phyloP scores from a whole-genome alignment of 2,329 filamentous ascomycete species.

The Pseudogymnoascus sp. region DNA sequence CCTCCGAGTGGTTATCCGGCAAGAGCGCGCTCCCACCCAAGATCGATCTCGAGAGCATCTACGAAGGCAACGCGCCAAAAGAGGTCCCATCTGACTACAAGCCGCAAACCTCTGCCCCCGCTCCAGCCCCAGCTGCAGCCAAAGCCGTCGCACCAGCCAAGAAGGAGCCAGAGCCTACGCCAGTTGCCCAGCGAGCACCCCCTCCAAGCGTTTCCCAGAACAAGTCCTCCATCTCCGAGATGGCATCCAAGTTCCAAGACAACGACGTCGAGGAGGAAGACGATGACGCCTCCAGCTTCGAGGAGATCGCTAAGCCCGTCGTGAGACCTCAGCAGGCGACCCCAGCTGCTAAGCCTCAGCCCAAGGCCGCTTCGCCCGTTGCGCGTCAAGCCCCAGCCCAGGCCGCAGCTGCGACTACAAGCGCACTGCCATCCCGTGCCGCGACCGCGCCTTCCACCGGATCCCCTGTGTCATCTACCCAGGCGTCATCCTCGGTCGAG shows the following conservation, averaged over 20 bases:
- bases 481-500: slow-evolving; percentile 44
- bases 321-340: slow-evolving; percentile 45
- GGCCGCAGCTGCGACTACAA: slow-evolving; percentile 26
- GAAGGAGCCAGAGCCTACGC: slow-evolving; percentile 44
- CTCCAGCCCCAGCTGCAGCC: slow-evolving; percentile 38
- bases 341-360: slow-evolving; percentile 31
- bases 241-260: slow-evolving; percentile 82
- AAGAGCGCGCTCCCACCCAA: slow-evolving; percentile 80
- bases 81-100: slow-evolving; percentile 68
- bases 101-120: slow-evolving; percentile 40
- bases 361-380: slow-evolving; percentile 37
- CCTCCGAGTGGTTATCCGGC: slow-evolving; percentile 77
- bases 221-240: slow-evolving; percentile 74
- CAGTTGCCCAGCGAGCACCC: slow-evolving; percentile 43
- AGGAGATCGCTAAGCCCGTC: slow-evolving; percentile 70
- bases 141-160: slow-evolving; percentile 38
- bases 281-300: slow-evolving; percentile 65
- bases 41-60: slow-evolving; percentile 87
- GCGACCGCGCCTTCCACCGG: slow-evolving; percentile 24
- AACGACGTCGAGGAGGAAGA: slow-evolving; percentile 53
- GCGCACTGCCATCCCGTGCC: slow-evolving; percentile 20
- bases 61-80: slow-evolving; percentile 72
- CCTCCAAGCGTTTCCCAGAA: slow-evolving; percentile 74
- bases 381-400: slow-evolving; percentile 19
- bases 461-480: slow-evolving; percentile 27